Percentiles rank a stretch among this genome's conserved stretches.
Conservation (phyloP, 2,329 filamentous ascomycete species). For the Talaromyces sp. region DNA sequence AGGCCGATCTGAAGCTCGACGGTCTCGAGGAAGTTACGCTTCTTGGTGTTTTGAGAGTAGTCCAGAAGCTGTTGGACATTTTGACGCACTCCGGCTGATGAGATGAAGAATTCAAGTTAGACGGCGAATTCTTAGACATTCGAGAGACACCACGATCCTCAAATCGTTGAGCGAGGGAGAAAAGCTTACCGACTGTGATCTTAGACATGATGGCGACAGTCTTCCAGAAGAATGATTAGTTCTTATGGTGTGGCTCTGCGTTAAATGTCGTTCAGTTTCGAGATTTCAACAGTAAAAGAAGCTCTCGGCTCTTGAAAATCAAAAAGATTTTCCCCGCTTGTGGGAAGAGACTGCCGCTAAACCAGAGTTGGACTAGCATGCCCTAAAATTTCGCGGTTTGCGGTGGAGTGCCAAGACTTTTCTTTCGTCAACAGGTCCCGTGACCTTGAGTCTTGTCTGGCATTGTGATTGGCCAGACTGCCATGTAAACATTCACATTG, state of each 20-base stretch:
- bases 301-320: conserved; percentile 16
- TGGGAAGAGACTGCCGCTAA: conserved; percentile 30
- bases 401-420: conserved; percentile 4
- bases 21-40: conserved; percentile 96
- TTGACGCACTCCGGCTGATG: conserved; percentile 79
- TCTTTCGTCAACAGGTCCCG: conserved; percentile 1
- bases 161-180: background rate
- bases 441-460: background rate
- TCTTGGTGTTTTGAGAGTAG: conserved; percentile 93
- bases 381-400: conserved; percentile 12
- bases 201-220: conserved; percentile 62
- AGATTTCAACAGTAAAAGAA: conserved; percentile 21
- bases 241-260: conserved; percentile 70
- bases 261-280: conserved; percentile 29
- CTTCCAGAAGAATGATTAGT: conserved; percentile 69
- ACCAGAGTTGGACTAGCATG: conserved; percentile 1
- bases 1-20: conserved; percentile 80
- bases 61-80: conserved; percentile 92
- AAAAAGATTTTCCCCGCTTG: conserved; percentile 33
- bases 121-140: conserved; percentile 2
- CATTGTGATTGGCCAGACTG: background rate
- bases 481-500: background rate
- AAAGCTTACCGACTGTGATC: conserved; percentile 52
- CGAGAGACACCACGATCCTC: background rate
- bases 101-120: conserved; percentile 18